Percentiles rank a stretch among this genome's conserved stretches.
These are phyloP conservation scores for Suillus ampliporus DNA, from an alignment of 768 basidiomycete species.

Conservation along the genomic window DNA sequence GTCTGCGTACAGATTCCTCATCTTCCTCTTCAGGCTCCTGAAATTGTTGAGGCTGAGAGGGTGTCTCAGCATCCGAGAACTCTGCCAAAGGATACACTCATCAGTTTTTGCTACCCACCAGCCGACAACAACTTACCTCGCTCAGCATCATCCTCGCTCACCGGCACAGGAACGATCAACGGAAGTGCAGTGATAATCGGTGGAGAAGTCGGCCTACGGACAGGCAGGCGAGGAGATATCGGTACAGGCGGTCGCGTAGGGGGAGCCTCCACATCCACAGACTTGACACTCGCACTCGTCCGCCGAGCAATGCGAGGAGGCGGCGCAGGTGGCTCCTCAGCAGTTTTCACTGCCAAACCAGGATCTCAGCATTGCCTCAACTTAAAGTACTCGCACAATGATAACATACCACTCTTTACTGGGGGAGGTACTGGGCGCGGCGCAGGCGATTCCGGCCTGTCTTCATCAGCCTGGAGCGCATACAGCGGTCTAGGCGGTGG, in stretches of 20 bases:
- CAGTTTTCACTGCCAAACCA: slow-evolving; percentile 11
- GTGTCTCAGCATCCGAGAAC: not conserved
- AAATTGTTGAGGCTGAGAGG: slow-evolving; percentile 3
- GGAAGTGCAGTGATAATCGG: slow-evolving; percentile 30
- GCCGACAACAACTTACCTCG: slow-evolving; percentile 1
- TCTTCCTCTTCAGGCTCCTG: slow-evolving; percentile 36
- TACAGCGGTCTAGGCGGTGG: slow-evolving; percentile 22
- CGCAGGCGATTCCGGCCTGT: slow-evolving; percentile 34
- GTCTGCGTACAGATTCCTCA: slow-evolving; percentile 57
- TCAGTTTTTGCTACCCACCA: not conserved
- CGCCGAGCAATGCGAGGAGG: slow-evolving; percentile 22
- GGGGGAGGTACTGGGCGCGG: slow-evolving; percentile 38
- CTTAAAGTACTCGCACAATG: not conserved
- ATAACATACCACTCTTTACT: slow-evolving; percentile 32
- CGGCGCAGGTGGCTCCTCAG: slow-evolving; percentile 17
- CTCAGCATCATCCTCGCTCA: slow-evolving; percentile 9
- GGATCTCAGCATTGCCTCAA: slow-evolving; percentile 11
- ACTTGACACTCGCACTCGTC: slow-evolving; percentile 23
- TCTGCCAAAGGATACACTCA: not conserved
- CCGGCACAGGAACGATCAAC: slow-evolving; percentile 3
- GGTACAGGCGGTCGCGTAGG: slow-evolving; percentile 28
- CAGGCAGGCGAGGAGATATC: slow-evolving; percentile 20
- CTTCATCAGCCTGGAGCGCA: slow-evolving; percentile 24
- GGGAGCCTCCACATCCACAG: slow-evolving; percentile 15
- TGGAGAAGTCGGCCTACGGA: slow-evolving; percentile 25